These are phyloP conservation scores for Thymus mandschuricus DNA, from an alignment of 257 asterid species.

Conservation along the genomic window DNA sequence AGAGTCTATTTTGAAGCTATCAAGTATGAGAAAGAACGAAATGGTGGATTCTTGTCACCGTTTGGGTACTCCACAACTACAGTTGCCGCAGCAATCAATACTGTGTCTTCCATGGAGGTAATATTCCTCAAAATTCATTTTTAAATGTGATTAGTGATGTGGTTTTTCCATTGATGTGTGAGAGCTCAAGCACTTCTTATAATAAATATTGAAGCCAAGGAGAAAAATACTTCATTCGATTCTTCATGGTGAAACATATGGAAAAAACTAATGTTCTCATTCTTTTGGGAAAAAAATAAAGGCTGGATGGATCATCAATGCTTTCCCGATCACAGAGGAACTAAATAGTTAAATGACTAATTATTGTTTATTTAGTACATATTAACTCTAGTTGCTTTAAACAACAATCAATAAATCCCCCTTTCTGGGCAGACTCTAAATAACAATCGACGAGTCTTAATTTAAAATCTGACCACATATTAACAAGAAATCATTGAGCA, in stretches of 20 bases:
- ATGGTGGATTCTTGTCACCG: slow-evolving; percentile 83
- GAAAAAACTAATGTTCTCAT: neutral
- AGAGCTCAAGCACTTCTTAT: slow-evolving; percentile 21
- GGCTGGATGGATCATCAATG: neutral
- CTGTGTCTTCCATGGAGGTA: slow-evolving; percentile 88
- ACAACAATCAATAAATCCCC: neutral
- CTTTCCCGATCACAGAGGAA: neutral
- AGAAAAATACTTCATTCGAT: neutral
- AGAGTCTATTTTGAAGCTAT: slow-evolving; percentile 80
- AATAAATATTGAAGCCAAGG: neutral
- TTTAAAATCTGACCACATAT: neutral
- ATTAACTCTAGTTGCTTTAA: neutral
- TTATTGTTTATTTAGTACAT: too few relatives aligned
- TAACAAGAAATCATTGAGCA: neutral
- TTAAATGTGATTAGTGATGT: slow-evolving; percentile 11
- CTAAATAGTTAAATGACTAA: too few relatives aligned
- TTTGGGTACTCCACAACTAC: slow-evolving; percentile 80
- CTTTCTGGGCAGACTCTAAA: neutral
- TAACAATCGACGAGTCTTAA: neutral
- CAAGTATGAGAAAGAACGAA: slow-evolving; percentile 84
- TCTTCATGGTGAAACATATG: neutral
- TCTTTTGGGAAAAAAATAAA: neutral
- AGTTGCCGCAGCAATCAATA: slow-evolving; percentile 66
- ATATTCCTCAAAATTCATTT: slow-evolving; percentile 26
- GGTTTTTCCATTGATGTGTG: slow-evolving; percentile 25